Evolutionary conservation across 768 basidiomycete genomes (phyloP).

Genomic region (Collybia nuda): DNA sequence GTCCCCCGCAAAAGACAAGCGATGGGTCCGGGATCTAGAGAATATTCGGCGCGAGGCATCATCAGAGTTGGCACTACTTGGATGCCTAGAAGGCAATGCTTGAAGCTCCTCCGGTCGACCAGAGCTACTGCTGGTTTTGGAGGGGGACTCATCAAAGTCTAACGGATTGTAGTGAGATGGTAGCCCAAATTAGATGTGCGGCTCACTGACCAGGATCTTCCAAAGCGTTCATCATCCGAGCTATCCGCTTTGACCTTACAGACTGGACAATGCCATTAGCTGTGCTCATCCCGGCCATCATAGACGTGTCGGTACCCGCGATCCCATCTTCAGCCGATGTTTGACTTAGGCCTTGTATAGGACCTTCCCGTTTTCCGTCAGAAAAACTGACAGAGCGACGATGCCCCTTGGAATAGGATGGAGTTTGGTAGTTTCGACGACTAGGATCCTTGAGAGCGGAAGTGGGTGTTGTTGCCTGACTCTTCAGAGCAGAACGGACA

Average conservation of each 20-base stretch:
- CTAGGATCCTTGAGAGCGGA: constrained; percentile 58
- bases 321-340: constrained; percentile 36
- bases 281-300: constrained; percentile 14
- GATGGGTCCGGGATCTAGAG: constrained; percentile 43
- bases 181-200: neutral
- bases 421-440: constrained; percentile 52
- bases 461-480: constrained; percentile 47
- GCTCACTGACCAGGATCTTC: constrained; percentile 60
- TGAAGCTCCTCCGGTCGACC: constrained; percentile 48
- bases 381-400: constrained; percentile 96
- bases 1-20: constrained; percentile 27
- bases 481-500: constrained; percentile 46
- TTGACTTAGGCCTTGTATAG: constrained; percentile 62
- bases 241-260: constrained; percentile 76
- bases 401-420: constrained; percentile 46
- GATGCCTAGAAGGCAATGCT: constrained; percentile 41
- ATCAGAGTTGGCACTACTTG: constrained; percentile 26
- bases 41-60: constrained; percentile 38
- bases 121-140: constrained; percentile 42
- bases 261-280: constrained; percentile 47
- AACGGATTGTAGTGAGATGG: constrained; percentile 3
- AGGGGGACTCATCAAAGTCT: constrained; percentile 54
- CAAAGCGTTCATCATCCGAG: constrained; percentile 74
- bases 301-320: constrained; percentile 15
- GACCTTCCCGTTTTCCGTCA: constrained; percentile 88